These are phyloP conservation scores for Eragrostis tef DNA, from an alignment of 202 grass and related monocot genomes.

Conservation along the genomic window DNA sequence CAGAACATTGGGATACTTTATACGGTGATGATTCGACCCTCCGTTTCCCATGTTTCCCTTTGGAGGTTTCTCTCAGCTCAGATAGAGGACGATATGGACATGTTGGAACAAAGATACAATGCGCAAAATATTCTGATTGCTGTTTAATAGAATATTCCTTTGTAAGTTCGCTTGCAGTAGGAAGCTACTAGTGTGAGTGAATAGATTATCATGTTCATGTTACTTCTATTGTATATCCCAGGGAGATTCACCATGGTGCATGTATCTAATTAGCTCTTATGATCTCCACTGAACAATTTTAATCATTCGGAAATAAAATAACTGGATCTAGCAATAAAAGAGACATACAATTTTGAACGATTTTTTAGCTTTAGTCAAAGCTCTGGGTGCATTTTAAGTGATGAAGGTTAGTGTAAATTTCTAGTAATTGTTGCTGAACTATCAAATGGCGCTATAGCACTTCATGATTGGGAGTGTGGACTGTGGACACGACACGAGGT, in stretches of 20 bases:
- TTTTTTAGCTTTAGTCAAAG: neutral
- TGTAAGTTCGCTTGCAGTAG: neutral
- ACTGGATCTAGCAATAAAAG: neutral
- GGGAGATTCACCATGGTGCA: neutral
- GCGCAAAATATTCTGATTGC: neutral
- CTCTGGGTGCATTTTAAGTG: too few species aligned
- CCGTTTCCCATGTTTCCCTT: neutral
- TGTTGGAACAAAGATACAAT: conserved; percentile 3
- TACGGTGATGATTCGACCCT: conserved; percentile 18
- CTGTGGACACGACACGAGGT: too few species aligned
- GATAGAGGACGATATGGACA: conserved; percentile 13
- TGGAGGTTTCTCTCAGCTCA: neutral
- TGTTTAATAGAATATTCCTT: neutral
- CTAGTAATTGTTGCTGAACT: too few species aligned
- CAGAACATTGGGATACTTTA: conserved; percentile 23
- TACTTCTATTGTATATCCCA: neutral
- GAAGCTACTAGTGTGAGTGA: neutral
- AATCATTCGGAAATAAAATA: conserved; percentile 10
- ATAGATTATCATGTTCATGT: neutral
- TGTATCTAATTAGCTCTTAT: neutral
- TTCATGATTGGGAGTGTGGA: neutral
- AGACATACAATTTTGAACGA: neutral
- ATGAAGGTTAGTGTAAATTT: too few species aligned
- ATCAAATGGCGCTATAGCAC: neutral
- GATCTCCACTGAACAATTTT: neutral